These are phyloP conservation scores for Nemophila menziesii DNA, from an alignment of 257 asterid species.

Conservation along the genomic window DNA sequence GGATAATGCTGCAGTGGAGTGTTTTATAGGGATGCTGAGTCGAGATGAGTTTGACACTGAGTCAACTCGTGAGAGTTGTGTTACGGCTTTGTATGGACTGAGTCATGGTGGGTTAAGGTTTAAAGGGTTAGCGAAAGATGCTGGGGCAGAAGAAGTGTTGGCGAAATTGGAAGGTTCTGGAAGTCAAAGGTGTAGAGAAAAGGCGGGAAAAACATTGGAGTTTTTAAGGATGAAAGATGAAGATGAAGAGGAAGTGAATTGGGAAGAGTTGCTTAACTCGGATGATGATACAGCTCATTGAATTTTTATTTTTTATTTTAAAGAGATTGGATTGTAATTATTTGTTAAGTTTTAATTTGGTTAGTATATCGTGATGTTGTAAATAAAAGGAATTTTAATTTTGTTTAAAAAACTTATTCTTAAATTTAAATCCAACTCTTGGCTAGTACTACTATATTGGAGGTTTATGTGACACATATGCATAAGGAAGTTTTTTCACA, in stretches of 20 bases:
- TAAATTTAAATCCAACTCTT: not conserved
- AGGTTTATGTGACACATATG: not conserved
- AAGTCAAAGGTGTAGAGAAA: constrained; percentile 31
- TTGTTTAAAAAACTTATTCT: too few species aligned
- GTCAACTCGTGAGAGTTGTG: constrained; percentile 46
- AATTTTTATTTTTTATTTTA: constrained; percentile 1
- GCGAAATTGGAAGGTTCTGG: constrained; percentile 37
- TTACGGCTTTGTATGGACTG: constrained; percentile 58
- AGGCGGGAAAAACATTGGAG: constrained; percentile 47
- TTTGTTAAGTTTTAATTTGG: not conserved
- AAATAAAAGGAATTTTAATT: constrained; percentile 7
- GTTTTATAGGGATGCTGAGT: constrained; percentile 39
- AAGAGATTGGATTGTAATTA: constrained; percentile 16
- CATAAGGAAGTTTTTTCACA: not conserved
- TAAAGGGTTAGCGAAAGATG: constrained; percentile 82
- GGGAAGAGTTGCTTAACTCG: constrained; percentile 75
- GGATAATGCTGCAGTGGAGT: constrained; percentile 53
- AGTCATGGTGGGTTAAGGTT: constrained; percentile 91
- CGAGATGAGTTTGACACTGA: constrained; percentile 33
- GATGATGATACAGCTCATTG: constrained; percentile 27
- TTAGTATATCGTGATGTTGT: constrained; percentile 1
- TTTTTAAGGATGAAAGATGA: constrained; percentile 54
- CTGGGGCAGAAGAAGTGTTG: constrained; percentile 62
- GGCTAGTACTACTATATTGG: not conserved
- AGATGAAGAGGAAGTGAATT: constrained; percentile 70